Base-by-base conservation (phyloP, 306 rosid species). In the Lablab purpureus region DNA sequence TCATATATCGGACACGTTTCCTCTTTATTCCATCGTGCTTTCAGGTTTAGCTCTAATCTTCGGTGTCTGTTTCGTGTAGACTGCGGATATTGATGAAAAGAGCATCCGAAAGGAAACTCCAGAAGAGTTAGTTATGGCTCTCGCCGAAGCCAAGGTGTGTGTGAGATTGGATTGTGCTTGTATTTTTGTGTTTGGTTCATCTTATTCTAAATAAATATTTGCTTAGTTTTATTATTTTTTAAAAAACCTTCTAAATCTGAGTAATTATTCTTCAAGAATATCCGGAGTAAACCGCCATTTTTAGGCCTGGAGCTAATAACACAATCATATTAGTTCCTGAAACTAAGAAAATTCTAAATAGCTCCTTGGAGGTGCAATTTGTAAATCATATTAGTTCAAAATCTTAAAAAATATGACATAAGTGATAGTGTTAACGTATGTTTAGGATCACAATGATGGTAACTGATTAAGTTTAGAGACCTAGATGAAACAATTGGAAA, bases 11-110 rank as follows among this genome's bases (percentile, higher is more conserved):
- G 56, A n/a, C 23, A 17, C 2, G 15, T 17, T 66, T 30, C 41
- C 14, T 74, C 22, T 21, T 0, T 13, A 21, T 71, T 56, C 76
- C 71, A 0, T 66, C 32, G n/a, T 76, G 13, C 49, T 11, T 54
- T 82, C 37, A 8, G 4, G 45, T 73, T 28, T 40, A 25, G 65
- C 18, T 25, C 34, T 75, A 64, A 55, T 63, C 7, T 52, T 49
- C 19, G 0, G 7, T 65, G 2, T 19, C n/a, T 66, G 12, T 63
- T 19, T 77, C 68, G 3, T 80, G 43, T 80, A 93, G 99, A 84
- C 94, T 60, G 99, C 99, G 30, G 99, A 96, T 81, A 96, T 93
- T 78, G 99, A 96, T 41, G 97, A 96, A 76, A 96, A 96, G 82
- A 77, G 85, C 78, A 96, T 93, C 79, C 88, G 99, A 55, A 93